Evolutionary conservation across 768 basidiomycete genomes (phyloP).

Genomic region (Termitomyces titanicus): DNA sequence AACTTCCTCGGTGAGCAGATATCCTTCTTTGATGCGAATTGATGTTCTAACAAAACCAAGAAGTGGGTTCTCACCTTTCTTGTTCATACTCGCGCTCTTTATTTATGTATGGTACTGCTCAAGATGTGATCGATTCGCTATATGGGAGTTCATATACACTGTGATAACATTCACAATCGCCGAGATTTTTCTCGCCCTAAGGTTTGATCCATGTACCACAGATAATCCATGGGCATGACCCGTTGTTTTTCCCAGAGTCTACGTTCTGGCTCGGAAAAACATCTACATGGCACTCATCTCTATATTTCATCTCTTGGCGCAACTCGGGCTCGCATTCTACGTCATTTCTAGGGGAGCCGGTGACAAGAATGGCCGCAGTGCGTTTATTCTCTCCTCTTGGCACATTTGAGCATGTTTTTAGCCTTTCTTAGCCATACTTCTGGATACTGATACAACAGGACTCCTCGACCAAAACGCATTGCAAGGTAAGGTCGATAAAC

Average conservation of each 20-base stretch:
- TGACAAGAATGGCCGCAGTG: too few relatives aligned
- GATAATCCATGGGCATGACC: not conserved
- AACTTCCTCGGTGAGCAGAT: constrained; percentile 2
- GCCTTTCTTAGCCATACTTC: too few relatives aligned
- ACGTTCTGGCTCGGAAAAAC: constrained; percentile 15
- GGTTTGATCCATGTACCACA: constrained; percentile 13
- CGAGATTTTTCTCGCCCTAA: constrained; percentile 15
- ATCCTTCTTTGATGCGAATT: not conserved
- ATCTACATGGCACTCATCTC: constrained; percentile 9
- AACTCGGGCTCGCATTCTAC: constrained; percentile 13
- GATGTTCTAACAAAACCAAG: not conserved
- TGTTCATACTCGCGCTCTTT: not conserved
- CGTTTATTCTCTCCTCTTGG: too few relatives aligned
- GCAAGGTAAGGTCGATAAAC: not conserved
- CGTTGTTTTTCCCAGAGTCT: constrained; percentile 5
- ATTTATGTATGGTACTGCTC: not conserved
- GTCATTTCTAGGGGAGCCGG: constrained; percentile 9
- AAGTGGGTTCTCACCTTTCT: not conserved
- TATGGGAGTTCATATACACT: constrained; percentile 14
- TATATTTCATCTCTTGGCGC: constrained; percentile 9
- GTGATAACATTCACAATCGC: constrained; percentile 15
- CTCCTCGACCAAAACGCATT: not conserved
- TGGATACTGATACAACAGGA: too few relatives aligned
- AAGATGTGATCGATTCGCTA: constrained; percentile 15
- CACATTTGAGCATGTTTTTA: too few relatives aligned